A percentile compares a stretch with the other conserved stretches of the same genome.
These are phyloP conservation scores for Coemansia sp. DNA, from an alignment of 371 early-diverging fungal genomes.

Conservation along the genomic window DNA sequence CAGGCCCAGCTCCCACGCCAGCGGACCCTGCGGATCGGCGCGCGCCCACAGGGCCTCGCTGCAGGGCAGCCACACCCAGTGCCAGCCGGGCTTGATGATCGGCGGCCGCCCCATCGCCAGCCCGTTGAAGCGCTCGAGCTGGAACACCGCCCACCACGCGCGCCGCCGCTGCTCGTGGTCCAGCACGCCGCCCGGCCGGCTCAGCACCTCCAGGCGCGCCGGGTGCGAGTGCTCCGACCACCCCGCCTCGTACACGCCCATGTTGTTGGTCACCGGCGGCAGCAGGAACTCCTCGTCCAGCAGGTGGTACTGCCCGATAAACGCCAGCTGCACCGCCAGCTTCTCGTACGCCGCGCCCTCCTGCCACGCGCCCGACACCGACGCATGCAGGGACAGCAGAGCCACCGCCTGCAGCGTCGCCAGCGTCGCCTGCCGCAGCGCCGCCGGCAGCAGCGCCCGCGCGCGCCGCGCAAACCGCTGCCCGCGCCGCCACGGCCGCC, in stretches of 20 bases:
- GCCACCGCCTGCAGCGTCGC: slow-evolving; percentile 43
- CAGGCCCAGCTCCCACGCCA: slow-evolving; percentile 47
- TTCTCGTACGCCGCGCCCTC: slow-evolving; percentile 46
- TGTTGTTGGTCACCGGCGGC: slow-evolving; percentile 43
- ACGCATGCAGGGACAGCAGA: slow-evolving; percentile 40
- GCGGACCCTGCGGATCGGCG: slow-evolving; percentile 31
- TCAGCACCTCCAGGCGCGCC: slow-evolving; percentile 44
- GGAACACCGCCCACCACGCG: slow-evolving; percentile 47
- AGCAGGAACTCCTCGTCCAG: slow-evolving; percentile 49
- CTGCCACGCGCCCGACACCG: slow-evolving; percentile 45
- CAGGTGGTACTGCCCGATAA: slow-evolving; percentile 46
- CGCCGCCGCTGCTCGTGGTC: slow-evolving; percentile 46
- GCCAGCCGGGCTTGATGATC: slow-evolving; percentile 51
- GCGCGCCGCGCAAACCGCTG: slow-evolving; percentile 34
- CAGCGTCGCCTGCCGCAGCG: slow-evolving; percentile 14
- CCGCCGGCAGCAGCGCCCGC: slow-evolving; percentile 21
- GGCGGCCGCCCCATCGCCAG: slow-evolving; percentile 50
- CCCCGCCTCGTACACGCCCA: slow-evolving; percentile 42
- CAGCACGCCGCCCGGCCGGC: slow-evolving; percentile 40
- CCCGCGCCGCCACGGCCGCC: slow-evolving; percentile 28
- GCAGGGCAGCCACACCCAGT: slow-evolving; percentile 51
- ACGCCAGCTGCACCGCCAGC: slow-evolving; percentile 47
- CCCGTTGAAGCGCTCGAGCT: slow-evolving; percentile 47
- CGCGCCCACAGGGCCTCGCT: slow-evolving; percentile 40
- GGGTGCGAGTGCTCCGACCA: slow-evolving; percentile 48